Evolutionary conservation across 495 filamentous ascomycete species (phyloP).

Genomic region (Penicillium salamii): DNA sequence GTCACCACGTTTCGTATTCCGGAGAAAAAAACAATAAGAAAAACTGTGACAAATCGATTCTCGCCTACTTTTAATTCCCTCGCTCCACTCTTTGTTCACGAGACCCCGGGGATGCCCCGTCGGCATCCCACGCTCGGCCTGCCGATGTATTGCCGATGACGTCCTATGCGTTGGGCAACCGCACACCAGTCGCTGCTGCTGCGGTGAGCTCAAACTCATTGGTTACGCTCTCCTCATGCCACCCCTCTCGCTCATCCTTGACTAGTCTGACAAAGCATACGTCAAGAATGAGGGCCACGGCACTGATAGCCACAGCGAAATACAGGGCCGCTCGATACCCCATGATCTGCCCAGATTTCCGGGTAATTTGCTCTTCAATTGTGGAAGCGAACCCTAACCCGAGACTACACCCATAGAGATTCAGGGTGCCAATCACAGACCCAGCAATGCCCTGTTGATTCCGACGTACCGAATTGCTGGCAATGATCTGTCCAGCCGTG

Average conservation of each 20-base stretch:
- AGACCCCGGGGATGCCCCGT: neutral
- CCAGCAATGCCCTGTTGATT: constrained; percentile 50
- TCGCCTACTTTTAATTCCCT: neutral
- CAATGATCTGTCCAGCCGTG: constrained; percentile 53
- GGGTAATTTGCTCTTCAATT: constrained; percentile 37
- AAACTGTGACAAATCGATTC: constrained; percentile 5
- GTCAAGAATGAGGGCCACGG: constrained; percentile 36
- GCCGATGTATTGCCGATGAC: neutral
- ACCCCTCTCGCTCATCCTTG: constrained; percentile 44
- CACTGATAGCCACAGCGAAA: constrained; percentile 43
- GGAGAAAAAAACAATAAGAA: too few relatives aligned
- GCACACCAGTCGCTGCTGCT: constrained; percentile 17
- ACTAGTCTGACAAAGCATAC: constrained; percentile 36
- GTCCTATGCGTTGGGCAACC: neutral
- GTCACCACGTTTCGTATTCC: too few relatives aligned
- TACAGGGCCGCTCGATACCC: constrained; percentile 45
- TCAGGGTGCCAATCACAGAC: constrained; percentile 45
- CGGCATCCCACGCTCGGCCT: constrained; percentile 2
- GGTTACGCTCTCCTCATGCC: constrained; percentile 29
- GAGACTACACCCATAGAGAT: constrained; percentile 46
- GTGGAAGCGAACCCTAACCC: constrained; percentile 52
- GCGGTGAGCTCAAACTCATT: constrained; percentile 16
- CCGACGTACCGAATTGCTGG: constrained; percentile 48
- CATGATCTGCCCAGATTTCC: constrained; percentile 12
- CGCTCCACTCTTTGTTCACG: neutral